Evolutionary conservation across 345 rosid genomes (phyloP).

Genomic region (Salix suchowensis): DNA sequence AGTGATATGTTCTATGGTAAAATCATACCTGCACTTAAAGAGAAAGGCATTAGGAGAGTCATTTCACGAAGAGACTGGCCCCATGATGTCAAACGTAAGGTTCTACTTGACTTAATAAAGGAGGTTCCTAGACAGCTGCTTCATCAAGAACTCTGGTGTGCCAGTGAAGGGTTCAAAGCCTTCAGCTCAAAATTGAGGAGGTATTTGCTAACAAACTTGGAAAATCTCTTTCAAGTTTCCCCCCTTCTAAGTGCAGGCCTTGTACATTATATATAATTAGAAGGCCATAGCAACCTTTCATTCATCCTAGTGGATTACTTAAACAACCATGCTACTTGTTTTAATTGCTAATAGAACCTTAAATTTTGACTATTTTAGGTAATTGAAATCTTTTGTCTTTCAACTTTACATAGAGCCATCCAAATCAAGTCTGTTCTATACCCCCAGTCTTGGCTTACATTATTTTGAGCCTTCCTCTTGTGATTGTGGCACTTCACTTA

Average conservation of each 20-base stretch:
- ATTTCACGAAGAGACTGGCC: conserved; percentile 99
- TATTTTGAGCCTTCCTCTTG: background rate
- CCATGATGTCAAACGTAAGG: conserved; percentile 90
- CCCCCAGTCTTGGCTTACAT: background rate
- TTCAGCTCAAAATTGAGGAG: conserved; percentile 76
- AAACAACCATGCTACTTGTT: background rate
- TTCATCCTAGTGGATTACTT: background rate
- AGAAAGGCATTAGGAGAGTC: conserved; percentile 85
- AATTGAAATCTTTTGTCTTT: background rate
- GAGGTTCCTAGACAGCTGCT: conserved; percentile 87
- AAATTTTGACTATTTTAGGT: background rate
- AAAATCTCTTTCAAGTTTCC: background rate
- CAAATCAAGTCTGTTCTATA: background rate
- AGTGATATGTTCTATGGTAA: conserved; percentile 97
- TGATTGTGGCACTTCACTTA: background rate
- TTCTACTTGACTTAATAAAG: conserved; percentile 83
- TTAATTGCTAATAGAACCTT: background rate
- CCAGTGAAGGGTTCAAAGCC: conserved; percentile 92
- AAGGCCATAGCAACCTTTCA: background rate
- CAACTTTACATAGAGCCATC: background rate
- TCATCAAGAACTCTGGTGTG: conserved; percentile 92
- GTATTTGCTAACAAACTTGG: conserved; percentile 31
- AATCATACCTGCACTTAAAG: conserved; percentile 95
- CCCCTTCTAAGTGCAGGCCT: background rate
- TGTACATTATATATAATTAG: background rate